Percentiles rank a stretch among this genome's conserved stretches.
phyloP scores from a whole-genome alignment of 1,284 basidiomycete species.

The Boletus semigastroideus region DNA sequence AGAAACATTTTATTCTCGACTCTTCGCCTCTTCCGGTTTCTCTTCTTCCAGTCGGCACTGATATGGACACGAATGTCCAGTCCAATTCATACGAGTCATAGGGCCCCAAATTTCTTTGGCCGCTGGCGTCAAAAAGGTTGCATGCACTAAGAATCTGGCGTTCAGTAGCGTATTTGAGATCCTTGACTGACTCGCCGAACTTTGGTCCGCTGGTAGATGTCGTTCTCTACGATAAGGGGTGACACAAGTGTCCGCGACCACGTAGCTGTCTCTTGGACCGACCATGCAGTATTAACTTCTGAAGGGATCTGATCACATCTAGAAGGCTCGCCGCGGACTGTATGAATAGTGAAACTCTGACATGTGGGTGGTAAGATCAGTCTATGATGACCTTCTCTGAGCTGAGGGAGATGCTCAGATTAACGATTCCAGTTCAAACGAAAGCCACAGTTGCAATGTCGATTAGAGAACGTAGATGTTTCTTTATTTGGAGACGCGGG shows the following conservation, averaged over 20 bases:
- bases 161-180: conserved; percentile 41
- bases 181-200: conserved; percentile 39
- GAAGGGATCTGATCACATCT: conserved; percentile 29
- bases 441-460: conserved; percentile 5
- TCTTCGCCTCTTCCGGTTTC: neutral
- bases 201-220: conserved; percentile 46
- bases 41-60: neutral
- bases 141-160: conserved; percentile 43
- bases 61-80: neutral
- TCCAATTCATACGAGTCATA: neutral
- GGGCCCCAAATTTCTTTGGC: neutral
- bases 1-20: neutral
- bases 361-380: conserved; percentile 48
- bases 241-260: conserved; percentile 55
- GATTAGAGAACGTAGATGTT: conserved; percentile 6
- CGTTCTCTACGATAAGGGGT: conserved; percentile 45
- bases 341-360: conserved; percentile 45
- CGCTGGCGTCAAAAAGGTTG: neutral
- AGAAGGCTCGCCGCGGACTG: conserved; percentile 22
- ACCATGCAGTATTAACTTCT: conserved; percentile 29
- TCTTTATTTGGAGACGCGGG: no score
- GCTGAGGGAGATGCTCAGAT: conserved; percentile 3
- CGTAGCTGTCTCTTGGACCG: conserved; percentile 38
- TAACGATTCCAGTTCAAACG: neutral
- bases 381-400: conserved; percentile 12